Evolutionary conservation across 2,329 filamentous ascomycete species (phyloP), one percentile per base, ranked within the genome.

Genomic region (Incumbomyces lentus): DNA sequence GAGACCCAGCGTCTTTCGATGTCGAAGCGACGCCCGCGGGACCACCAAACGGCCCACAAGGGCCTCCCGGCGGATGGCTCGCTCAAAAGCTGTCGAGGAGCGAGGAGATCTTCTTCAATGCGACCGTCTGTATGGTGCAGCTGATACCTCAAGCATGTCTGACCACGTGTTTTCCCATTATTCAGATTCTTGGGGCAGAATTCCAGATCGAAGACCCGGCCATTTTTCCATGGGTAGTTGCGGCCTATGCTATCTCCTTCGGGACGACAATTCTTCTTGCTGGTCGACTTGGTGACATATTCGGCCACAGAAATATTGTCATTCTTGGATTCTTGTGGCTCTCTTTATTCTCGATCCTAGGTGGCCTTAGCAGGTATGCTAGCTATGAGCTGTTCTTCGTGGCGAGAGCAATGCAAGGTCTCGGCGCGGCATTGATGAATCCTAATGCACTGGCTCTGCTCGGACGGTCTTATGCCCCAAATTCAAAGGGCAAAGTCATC

Each of bases 361-460:
- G 62, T 19, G 66, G 67, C 10, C 59, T 68, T 42, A 58, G 60
- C 14, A 61, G 55, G 16, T 69, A 67, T 49, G 52, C 59, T 11
- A 49, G 51, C 3, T 60, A 64, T 34, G 58, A 60, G 40, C 55
- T 65, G 40, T 65, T 65, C 53, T 61, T 64, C 49, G 43, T 67
- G 14, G 62, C 60, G 44, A 58, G 67, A 31, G 64, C 60, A 0
- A 59, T 68, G 46, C 66, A 69, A 51, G 67, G 67, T 1, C 57
- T 69, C 2, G 80, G 79, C 0, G 74, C 77, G 0, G 76, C 77
- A 2, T 64, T 83, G 12, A 64, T 71, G 11, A 64, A 82, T 19
- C 79, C 80, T 1, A 83, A 81, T 50, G 76, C 69, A 1, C 60
- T 82, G 12, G 78, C 76, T 2, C 66, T 83, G n/a, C 59, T 82